phyloP scores from a whole-genome alignment of 306 rosid species.

The Vicia villosa region DNA sequence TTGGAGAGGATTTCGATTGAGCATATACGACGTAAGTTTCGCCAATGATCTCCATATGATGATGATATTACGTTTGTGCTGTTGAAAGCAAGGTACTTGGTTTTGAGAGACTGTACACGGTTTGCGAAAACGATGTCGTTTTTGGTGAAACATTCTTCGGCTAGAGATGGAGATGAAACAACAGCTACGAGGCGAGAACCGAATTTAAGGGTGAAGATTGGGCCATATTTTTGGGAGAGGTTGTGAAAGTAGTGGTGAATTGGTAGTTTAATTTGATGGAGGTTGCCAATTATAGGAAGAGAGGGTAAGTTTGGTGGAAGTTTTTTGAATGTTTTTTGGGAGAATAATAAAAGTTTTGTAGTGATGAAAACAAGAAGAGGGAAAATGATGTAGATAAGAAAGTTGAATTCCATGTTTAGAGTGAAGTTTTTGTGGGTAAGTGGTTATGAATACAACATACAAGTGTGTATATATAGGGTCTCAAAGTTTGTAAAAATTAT shows the following conservation, averaged over 20 bases:
- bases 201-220: constrained; percentile 33
- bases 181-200: constrained; percentile 40
- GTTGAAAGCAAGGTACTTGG: constrained; percentile 54
- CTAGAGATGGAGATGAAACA: constrained; percentile 52
- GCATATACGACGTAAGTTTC: constrained; percentile 72
- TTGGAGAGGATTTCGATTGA: constrained; percentile 61
- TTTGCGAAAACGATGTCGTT: constrained; percentile 63
- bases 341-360: constrained; percentile 31
- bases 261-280: constrained; percentile 51
- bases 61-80: constrained; percentile 37
- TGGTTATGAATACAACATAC: too few relatives aligned
- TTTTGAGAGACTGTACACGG: constrained; percentile 36
- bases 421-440: neutral
- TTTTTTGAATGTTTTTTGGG: constrained; percentile 33
- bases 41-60: constrained; percentile 79
- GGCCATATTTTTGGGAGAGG: constrained; percentile 54
- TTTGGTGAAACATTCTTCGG: constrained; percentile 70
- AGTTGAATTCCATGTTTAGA: neutral
- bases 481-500: neutral
- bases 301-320: constrained; percentile 60
- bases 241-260: constrained; percentile 37
- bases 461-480: neutral
- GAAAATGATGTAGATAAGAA: constrained; percentile 1
- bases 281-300: constrained; percentile 65
- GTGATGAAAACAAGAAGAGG: constrained; percentile 16